Evolutionary conservation across 768 basidiomycete genomes (phyloP), one percentile per base, ranked within the genome.

Genomic region (Boletus edulis): DNA sequence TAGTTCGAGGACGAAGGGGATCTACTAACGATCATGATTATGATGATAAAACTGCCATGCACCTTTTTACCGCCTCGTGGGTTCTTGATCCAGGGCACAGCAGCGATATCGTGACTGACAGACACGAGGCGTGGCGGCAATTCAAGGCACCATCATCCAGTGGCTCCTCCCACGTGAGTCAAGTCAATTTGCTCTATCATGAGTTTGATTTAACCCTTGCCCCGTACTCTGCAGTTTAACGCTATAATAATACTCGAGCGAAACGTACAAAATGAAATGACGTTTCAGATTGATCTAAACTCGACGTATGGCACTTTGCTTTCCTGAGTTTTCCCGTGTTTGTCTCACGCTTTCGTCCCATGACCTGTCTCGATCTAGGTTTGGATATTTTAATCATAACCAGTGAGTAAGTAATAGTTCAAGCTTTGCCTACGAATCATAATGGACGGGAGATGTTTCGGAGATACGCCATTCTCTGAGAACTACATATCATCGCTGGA

Each of bases 341-440:
- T 34, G 35, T 46, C 44, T 38, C 44, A 24, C 27, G 27, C 35
- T 29, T 35, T 41, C 52, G 24, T 22, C 15, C 20, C 6, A 17
- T 50, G 20, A 15, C 40, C 31, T 17, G 17, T 24, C 15, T 61
- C 22, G 41, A 54, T 54, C 46, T 49, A 49, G 46, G 43, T 38
- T 32, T 39, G 20, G 31, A 20, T 31, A 34, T n/a, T 34, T 44
- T 20, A 37, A 27, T 31, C 32, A 32, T 9, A 27, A 35, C n/a
- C 29, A 18, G 45, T 42, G 46, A 48, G 42, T 49, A 22, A 48
- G 42, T 49, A 22, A 45, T 20, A 1, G 37, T 31, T 14, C 39
- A 13, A 37, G 35, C 39, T 44, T 15, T 51, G 20, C 14, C 18
- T n/a, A 20, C 35, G 11, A 32, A 35, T 24, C 42, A 10, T 5